Evolutionary conservation across 2,329 filamentous ascomycete species (phyloP), one percentile per base, ranked within the genome.

Genomic region (Fusarium anthophilum): DNA sequence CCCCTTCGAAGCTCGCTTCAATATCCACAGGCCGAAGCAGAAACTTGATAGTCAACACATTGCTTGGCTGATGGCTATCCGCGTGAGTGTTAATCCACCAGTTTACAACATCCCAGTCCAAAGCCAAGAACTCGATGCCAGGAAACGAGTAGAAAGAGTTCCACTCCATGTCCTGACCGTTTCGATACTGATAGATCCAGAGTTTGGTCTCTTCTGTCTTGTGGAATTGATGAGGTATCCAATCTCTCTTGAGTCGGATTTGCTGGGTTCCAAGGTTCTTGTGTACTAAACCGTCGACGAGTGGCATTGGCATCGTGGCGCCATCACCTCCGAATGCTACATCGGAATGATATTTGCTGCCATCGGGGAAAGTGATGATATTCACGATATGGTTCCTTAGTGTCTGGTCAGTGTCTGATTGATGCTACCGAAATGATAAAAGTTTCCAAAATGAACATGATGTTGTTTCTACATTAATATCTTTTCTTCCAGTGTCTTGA

Each of bases 251-350:
- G 10, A 92, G 82, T 2, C 90, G 87, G 69, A 90, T 84, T 72
- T 91, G 83, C 66, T 90, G 87, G 4, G 86, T 83, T 15, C 87
- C 87, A 5, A 91, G 81, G 76, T 90, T 89, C 60, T 80, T 69
- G 45, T 84, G 82, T 8, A 84, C 76, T 14, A 81, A 76, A 6
- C 81, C 81, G 11, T 86, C 81, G 30, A 84, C 78, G 6, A 93
- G 82, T 2, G 86, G 86, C 39, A 93, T 79, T 8, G 91, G 90
- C 14, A 82, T 81, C 1, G 87, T 91, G 1, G 90, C 84, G 3
- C 89, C 88, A 72, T 91, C 89, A n/a, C 88, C 89, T 26, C 91
- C 91, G 75, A 93, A 93, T 3, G 88, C 90, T 8, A 92, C 88
- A 77, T 93, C 92, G 9, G 89, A 81, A 79, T 87, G 82, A 78